Percentiles rank a stretch among this genome's conserved stretches.
Conservation (phyloP, 2,329 filamentous ascomycete genomes). For the Paecilomyces formosus region DNA sequence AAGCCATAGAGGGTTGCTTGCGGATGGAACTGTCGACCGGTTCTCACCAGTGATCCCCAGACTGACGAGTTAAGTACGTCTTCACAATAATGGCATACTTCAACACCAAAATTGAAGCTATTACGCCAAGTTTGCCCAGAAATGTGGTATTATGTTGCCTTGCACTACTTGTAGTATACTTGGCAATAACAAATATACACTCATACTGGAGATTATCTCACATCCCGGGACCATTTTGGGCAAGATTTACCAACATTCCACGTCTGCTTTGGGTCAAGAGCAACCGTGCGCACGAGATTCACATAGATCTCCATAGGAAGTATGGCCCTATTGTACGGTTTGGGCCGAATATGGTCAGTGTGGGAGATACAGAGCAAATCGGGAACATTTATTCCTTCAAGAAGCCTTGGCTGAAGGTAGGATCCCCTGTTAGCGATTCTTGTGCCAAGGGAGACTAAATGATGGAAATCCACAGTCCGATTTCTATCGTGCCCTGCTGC, state of each 20-base stretch:
- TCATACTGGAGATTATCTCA: constrained; percentile 41
- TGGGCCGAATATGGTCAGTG: neutral
- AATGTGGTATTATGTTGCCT: too few relatives aligned
- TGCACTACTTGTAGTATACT: too few relatives aligned
- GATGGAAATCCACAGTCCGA: constrained; percentile 7
- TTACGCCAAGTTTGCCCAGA: too few relatives aligned
- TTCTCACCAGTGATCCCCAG: too few relatives aligned
- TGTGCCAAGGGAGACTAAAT: too few relatives aligned
- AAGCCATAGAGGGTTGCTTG: too few relatives aligned
- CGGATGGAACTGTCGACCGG: too few relatives aligned
- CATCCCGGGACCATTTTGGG: constrained; percentile 20
- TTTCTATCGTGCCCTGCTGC: constrained; percentile 14
- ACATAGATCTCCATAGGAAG: neutral
- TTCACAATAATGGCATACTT: too few relatives aligned
- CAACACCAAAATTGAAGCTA: too few relatives aligned
- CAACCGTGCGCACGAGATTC: constrained; percentile 12
- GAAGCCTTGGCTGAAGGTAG: neutral
- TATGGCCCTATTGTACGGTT: neutral
- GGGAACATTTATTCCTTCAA: neutral
- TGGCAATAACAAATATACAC: too few relatives aligned
- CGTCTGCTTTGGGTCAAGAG: constrained; percentile 17
- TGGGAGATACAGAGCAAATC: neutral
- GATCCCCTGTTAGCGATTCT: neutral
- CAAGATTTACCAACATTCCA: constrained; percentile 17
- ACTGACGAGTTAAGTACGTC: too few relatives aligned